These are phyloP conservation scores for Blastobotrys chiropterorum DNA, from an alignment of 805 yeast species.

Conservation along the genomic window DNA sequence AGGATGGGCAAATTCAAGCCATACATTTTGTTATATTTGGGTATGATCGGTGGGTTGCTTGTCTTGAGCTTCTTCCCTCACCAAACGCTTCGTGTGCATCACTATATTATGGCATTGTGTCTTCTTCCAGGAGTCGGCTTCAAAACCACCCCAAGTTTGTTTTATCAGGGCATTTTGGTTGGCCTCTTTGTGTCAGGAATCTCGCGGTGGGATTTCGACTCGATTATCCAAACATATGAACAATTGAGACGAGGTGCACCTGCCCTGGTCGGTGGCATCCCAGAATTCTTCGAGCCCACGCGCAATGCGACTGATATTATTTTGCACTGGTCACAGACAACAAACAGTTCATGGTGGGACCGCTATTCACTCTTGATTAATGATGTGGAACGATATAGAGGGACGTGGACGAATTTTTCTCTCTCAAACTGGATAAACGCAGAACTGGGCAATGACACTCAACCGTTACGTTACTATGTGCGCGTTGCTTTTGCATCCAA, in stretches of 20 bases:
- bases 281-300: slow-evolving; percentile 17
- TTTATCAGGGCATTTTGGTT: slow-evolving; percentile 77
- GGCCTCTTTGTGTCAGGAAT: slow-evolving; percentile 83
- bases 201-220: slow-evolving; percentile 89
- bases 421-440: slow-evolving; percentile 31
- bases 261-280: slow-evolving; percentile 24
- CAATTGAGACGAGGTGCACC: slow-evolving; percentile 72
- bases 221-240: slow-evolving; percentile 71
- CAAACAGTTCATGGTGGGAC: slow-evolving; percentile 23
- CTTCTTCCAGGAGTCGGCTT: slow-evolving; percentile 81
- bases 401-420: slow-evolving; percentile 41
- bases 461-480: slow-evolving; percentile 15
- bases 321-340: slow-evolving; percentile 6
- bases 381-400: slow-evolving; percentile 72
- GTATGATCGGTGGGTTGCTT: slow-evolving; percentile 27
- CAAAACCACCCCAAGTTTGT: slow-evolving; percentile 34
- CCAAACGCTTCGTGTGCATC: slow-evolving; percentile 70
- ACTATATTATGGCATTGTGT: slow-evolving; percentile 67
- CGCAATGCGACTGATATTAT: slow-evolving; percentile 17
- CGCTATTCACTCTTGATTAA: slow-evolving; percentile 66
- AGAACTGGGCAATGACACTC: slow-evolving; percentile 1
- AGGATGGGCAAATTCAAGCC: slow-evolving; percentile 48
- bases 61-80: slow-evolving; percentile 50
- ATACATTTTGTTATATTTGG: slow-evolving; percentile 49
- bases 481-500: slow-evolving; percentile 20